Percentiles rank a stretch among this genome's conserved stretches.
Conservation (phyloP, 345 rosid genomes). For the Brassica carinata region DNA sequence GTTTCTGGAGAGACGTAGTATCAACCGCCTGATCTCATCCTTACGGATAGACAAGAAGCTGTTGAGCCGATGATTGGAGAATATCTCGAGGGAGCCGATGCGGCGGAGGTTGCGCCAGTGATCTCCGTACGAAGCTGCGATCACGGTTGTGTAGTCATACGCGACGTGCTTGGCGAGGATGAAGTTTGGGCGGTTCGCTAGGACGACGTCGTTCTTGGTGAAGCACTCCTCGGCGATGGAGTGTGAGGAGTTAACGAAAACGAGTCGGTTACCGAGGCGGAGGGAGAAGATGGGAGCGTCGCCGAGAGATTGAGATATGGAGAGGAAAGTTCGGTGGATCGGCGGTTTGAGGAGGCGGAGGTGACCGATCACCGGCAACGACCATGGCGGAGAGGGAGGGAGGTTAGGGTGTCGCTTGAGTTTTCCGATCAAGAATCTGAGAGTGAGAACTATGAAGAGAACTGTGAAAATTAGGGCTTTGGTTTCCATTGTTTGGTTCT, state of each 20-base stretch:
- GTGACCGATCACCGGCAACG: neutral
- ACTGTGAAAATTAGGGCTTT: neutral
- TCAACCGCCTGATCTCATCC: neutral
- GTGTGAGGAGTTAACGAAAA: neutral
- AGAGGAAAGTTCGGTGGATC: slow-evolving; percentile 5
- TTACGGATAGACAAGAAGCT: neutral
- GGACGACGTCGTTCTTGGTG: slow-evolving; percentile 6
- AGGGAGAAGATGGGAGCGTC: slow-evolving; percentile 8
- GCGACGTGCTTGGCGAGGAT: slow-evolving; percentile 10
- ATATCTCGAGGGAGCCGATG: slow-evolving; percentile 4
- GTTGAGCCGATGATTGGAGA: neutral
- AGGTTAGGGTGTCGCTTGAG: neutral
- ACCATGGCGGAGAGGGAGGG: slow-evolving; percentile 2
- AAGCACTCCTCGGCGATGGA: neutral
- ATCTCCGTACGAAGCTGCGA: neutral
- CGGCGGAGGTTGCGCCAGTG: slow-evolving; percentile 10
- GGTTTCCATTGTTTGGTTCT: neutral
- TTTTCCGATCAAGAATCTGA: neutral
- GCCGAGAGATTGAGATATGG: neutral
- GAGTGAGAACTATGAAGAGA: neutral
- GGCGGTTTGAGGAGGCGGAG: slow-evolving; percentile 4
- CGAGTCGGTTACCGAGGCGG: neutral
- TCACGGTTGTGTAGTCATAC: neutral
- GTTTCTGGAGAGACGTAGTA: neutral
- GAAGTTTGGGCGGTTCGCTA: neutral